Evolutionary conservation across 495 filamentous ascomycete species (phyloP), one percentile per base, ranked within the genome.

Genomic region (Penicillium samsonianum): DNA sequence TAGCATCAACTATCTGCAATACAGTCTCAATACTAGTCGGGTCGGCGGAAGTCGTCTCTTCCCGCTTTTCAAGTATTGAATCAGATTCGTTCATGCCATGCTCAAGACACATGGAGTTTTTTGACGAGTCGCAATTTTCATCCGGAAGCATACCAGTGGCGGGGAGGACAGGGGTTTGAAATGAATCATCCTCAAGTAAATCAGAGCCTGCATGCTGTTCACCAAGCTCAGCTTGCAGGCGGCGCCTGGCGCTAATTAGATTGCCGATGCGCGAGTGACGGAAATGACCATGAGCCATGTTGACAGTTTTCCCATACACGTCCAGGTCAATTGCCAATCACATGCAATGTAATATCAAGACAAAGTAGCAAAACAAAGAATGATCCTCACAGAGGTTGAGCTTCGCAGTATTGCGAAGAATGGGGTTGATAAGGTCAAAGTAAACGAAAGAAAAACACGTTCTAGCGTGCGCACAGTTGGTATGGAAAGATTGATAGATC

Each of bases 361-460:
- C 16, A 42, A 14, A 11, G 12, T 14, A 43, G 26, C n/a, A 28
- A 19, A 33, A 55, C 9, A 26, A 38, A 37, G 11, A 50, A 42
- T 48, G 42, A 55, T 67, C 57, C 59, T 64, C 66, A 41, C 60
- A 62, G 56, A 67, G 56, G 64, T 56, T 58, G 43, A 62, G 64
- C 35, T 57, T 45, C 53, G 23, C 9, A 41, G n/a, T 51, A 56
- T 43, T 19, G 28, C 40, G 19, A 46, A 30, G 28, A 56, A 57
- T 33, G 20, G 45, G 53, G 57, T 28, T 3, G 10, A 23, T 25
- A n/a, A 50, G 22, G 31, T 31, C 11, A 5, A 28, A n/a, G 17
- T 38, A 47, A 14, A 48, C 41, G 30, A 23, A 55, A 51, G 35
- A 57, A 58, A 59, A 42, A 55, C 59, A 62, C 61, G 58, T 28